Evolutionary conservation across 306 rosid genomes (phyloP), one percentile per base, ranked within the genome.

Genomic region (Dryas drummondii): DNA sequence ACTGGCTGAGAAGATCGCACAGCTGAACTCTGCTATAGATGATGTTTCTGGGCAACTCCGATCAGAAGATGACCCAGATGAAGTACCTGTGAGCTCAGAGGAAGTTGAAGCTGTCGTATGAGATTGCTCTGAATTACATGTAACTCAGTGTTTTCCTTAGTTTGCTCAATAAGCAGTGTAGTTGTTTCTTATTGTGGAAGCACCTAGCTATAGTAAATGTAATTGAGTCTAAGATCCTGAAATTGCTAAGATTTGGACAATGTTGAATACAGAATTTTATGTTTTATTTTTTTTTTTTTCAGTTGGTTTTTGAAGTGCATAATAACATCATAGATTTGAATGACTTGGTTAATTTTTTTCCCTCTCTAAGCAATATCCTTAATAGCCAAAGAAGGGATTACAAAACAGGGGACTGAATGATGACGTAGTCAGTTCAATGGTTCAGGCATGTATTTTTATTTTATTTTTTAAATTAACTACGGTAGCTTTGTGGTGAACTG

Each of bases 11-110:
- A 94, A 92, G 90, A 94, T 94, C 57, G 97, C 88, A 14, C 93
- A 92, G 80, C 85, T 94, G 79, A 94, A 89, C 72, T 81, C 94
- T 75, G 96, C 99, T 53, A 94, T 94, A 78, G 99, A 94, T 82
- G 97, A 83, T 71, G 93, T 94, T 85, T 90, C 99, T 77, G 49
- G 92, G 71, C 93, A 94, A 89, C 88, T 87, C 71, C 81, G 87
- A 37, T 60, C 94, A 60, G 88, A 84, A 74, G 88, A 88, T 41
- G 78, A 76, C 60, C 81, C 94, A 59, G 89, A 90, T 78, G 94
- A 91, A 60, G 89, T 82, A 49, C 90, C 89, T 45, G 87, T 81
- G 79, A 86, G 72, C 80, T 80, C 94, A 5, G 97, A 90, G 68
- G 96, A 89, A 86, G 71, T 86, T 75, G 96, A 90, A 87, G 88